A percentile compares a stretch with the other conserved stretches of the same genome.
These are phyloP conservation scores for Linderina pennispora DNA, from an alignment of 192 early-diverging fungal genomes.

Conservation along the genomic window DNA sequence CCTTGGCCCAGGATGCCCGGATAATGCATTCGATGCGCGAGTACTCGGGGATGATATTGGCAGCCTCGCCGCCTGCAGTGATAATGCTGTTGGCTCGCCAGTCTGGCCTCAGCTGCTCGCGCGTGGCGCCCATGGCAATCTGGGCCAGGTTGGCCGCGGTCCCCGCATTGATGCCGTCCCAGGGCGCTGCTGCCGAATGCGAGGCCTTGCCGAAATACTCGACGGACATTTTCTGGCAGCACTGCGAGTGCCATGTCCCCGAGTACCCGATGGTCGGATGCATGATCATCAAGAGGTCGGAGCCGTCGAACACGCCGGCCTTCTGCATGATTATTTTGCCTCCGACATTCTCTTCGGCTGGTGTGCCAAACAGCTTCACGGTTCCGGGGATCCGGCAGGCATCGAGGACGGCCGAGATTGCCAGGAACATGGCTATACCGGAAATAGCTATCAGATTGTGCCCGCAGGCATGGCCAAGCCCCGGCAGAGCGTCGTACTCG, in stretches of 20 bases:
- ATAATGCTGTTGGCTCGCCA: slow-evolving; percentile 72
- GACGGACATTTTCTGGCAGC: slow-evolving; percentile 38
- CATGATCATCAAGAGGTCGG: slow-evolving; percentile 73
- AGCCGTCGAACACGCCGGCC: slow-evolving; percentile 60
- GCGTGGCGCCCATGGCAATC: slow-evolving; percentile 59
- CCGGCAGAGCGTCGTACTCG: slow-evolving; percentile 65
- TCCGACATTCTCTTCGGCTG: slow-evolving; percentile 63
- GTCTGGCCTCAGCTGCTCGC: slow-evolving; percentile 67
- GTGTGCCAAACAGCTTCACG: slow-evolving; percentile 68
- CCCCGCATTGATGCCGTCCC: slow-evolving; percentile 71
- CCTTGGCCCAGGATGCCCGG: slow-evolving; percentile 47
- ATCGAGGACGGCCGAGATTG: slow-evolving; percentile 37
- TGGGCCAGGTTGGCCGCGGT: slow-evolving; percentile 65
- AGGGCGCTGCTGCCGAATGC: slow-evolving; percentile 63
- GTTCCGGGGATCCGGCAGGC: slow-evolving; percentile 47
- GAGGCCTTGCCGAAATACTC: slow-evolving; percentile 68
- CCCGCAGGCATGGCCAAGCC: slow-evolving; percentile 60
- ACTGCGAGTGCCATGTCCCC: slow-evolving; percentile 46
- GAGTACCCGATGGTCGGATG: slow-evolving; percentile 58
- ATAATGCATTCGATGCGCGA: slow-evolving; percentile 52
- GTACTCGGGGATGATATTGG: slow-evolving; percentile 62
- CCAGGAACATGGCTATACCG: slow-evolving; percentile 59
- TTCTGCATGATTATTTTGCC: slow-evolving; percentile 72
- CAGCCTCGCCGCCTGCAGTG: slow-evolving; percentile 58
- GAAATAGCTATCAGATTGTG: slow-evolving; percentile 71